These are phyloP conservation scores for Vittaforma corneae DNA, from an alignment of 371 early-diverging fungal genomes.

Conservation along the genomic window DNA sequence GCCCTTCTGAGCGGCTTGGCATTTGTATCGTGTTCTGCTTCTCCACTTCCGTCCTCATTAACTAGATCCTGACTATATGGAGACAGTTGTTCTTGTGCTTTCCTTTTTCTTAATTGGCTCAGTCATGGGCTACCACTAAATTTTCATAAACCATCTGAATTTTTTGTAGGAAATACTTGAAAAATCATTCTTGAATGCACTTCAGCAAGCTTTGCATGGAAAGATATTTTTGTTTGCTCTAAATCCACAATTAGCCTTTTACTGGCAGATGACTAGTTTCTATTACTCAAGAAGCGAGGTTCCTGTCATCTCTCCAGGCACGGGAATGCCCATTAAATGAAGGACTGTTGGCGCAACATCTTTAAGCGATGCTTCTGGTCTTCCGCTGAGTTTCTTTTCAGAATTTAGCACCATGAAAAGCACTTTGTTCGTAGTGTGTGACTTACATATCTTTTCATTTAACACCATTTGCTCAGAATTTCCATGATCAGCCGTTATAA, in stretches of 20 bases:
- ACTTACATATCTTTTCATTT: conserved; percentile 75
- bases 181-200: no score
- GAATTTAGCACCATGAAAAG: conserved; percentile 73
- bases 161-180: not conserved
- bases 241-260: not conserved
- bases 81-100: conserved; percentile 38
- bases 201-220: no score
- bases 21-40: not conserved
- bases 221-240: no score
- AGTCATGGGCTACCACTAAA: conserved; percentile 15
- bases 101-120: conserved; percentile 24
- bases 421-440: conserved; percentile 62
- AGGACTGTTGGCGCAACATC: conserved; percentile 97
- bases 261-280: not conserved
- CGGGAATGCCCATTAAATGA: conserved; percentile 72
- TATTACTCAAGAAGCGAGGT: conserved; percentile 1
- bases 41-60: conserved; percentile 4
- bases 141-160: not conserved
- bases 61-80: conserved; percentile 18
- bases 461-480: conserved; percentile 95
- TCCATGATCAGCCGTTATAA: conserved; percentile 97
- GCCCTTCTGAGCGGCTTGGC: no score
- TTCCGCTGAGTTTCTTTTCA: conserved; percentile 42
- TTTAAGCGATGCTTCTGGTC: conserved; percentile 61
- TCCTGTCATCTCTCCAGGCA: conserved; percentile 94